Conservation (phyloP, 495 filamentous ascomycete species). For the Xylaria venustula region DNA sequence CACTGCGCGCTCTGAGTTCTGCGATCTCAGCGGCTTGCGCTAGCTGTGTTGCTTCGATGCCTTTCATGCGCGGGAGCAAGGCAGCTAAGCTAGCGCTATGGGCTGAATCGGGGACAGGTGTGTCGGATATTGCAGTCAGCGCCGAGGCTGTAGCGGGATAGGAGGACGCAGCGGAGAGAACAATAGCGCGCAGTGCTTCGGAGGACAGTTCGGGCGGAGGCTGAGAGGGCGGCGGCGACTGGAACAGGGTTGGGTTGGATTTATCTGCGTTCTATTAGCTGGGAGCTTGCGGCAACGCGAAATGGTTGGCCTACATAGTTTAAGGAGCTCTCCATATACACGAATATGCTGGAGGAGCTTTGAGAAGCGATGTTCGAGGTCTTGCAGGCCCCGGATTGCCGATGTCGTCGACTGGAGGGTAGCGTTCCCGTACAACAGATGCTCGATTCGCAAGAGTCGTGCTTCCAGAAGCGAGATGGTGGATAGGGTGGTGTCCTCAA, state of each 20-base stretch:
- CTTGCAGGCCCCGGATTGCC: conserved; percentile 55
- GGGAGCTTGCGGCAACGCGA: background rate
- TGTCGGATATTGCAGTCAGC: conserved; percentile 72
- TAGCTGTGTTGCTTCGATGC: conserved; percentile 62
- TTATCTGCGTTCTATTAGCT: conserved; percentile 31
- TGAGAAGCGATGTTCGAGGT: conserved; percentile 58
- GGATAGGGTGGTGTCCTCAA: conserved; percentile 52
- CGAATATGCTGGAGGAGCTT: conserved; percentile 38
- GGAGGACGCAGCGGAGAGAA: conserved; percentile 70
- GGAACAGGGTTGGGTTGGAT: conserved; percentile 48
- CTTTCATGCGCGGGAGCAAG: conserved; percentile 68
- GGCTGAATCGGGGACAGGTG: conserved; percentile 68
- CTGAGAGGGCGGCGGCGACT: conserved; percentile 32
- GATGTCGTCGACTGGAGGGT: conserved; percentile 40
- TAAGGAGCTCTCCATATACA: conserved; percentile 48
- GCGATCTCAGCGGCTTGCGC: conserved; percentile 71
- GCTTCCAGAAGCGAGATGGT: conserved; percentile 76
- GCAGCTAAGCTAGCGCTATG: conserved; percentile 65
- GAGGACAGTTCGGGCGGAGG: conserved; percentile 41
- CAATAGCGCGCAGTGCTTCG: conserved; percentile 59
- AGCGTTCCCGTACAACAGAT: conserved; percentile 62
- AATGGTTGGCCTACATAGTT: conserved; percentile 42
- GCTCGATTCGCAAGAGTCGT: conserved; percentile 73
- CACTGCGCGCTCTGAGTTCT: conserved; percentile 70
- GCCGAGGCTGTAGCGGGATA: conserved; percentile 77